A percentile compares a stretch with the other conserved stretches of the same genome.
Evolutionary conservation across 1,139 yeast genomes (phyloP).

Genomic region (Diutina catenulata): DNA sequence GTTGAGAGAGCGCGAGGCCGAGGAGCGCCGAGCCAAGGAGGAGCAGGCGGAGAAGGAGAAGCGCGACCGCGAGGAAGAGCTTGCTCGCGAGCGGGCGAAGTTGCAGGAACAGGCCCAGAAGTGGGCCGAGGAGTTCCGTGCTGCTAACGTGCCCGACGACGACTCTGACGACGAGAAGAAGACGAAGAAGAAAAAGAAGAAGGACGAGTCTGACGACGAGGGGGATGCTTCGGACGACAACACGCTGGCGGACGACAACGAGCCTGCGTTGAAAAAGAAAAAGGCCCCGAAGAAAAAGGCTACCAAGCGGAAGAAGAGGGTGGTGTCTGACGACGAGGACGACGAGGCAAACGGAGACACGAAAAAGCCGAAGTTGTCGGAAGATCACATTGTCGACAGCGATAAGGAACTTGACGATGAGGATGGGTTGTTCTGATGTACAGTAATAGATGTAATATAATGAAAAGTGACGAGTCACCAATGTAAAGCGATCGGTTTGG

Average conservation of each 20-base stretch:
- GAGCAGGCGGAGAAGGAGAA: slow-evolving; percentile 30
- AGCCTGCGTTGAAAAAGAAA: background rate
- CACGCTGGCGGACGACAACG: slow-evolving; percentile 7
- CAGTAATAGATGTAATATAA: too few species aligned
- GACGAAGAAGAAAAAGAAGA: slow-evolving; percentile 13
- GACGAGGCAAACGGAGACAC: too few species aligned
- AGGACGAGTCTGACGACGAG: slow-evolving; percentile 9
- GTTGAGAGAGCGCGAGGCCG: slow-evolving; percentile 47
- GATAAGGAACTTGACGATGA: slow-evolving; percentile 10
- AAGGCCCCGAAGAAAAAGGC: slow-evolving; percentile 9
- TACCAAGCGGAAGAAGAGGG: slow-evolving; percentile 8
- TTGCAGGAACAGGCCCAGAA: slow-evolving; percentile 75
- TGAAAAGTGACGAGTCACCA: too few species aligned
- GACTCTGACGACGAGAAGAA: slow-evolving; percentile 22
- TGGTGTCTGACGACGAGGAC: slow-evolving; percentile 15
- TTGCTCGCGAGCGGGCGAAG: slow-evolving; percentile 56
- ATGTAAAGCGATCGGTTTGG: too few species aligned
- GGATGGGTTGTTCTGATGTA: too few species aligned
- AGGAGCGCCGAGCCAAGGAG: slow-evolving; percentile 24
- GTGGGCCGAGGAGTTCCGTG: slow-evolving; percentile 56
- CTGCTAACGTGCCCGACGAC: slow-evolving; percentile 15
- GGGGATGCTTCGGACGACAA: slow-evolving; percentile 10
- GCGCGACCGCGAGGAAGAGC: slow-evolving; percentile 35
- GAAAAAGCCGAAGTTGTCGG: background rate
- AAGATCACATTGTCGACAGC: too few species aligned